Base-by-base conservation (phyloP, 306 rosid genomes). In the Cicer bijugum region DNA sequence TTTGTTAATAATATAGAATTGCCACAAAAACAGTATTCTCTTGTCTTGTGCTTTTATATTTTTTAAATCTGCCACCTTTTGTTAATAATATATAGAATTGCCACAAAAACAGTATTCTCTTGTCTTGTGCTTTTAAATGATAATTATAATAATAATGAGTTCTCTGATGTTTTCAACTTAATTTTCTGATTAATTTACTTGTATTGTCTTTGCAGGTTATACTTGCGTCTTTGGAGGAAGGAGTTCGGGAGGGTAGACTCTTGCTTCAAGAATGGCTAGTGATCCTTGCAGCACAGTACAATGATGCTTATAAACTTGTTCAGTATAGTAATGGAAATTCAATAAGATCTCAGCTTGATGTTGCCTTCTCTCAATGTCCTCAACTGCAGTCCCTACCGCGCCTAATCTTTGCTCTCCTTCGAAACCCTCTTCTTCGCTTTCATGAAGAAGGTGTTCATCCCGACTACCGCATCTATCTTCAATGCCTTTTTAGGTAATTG, bases 361-460 rank as follows among this genome's bases (percentile, higher is more conserved):
- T 87, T 70, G 72, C 92, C 9, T 94, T 94, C 86, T 88, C 94
- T 63, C 98, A 94, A 71, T 94, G 97, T 81, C 96, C 97, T 46
- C 89, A 94, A 69, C 76, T 94, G 81, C 97, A 88, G 90, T 82
- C 91, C 64, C 82, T 94, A 42, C 90, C 96, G 0, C 96, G 98
- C 69, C 64, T 94, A 74, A 88, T 94, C 59, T 94, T 94, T 82
- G 98, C 97, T 71, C 86, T 94, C 78, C 96, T 91, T 76, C 84
- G 97, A 68, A 94, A 86, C 82, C 96, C 98, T 75, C 91, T 94
- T 75, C 98, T 94, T 50, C 91, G 89, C 56, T 84, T 91, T 62
- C 97, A 94, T 33, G 98, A 94, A 84, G 98, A 93, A 85, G 98
- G 98, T 14, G 91, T 94, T 64, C 98, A 94, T 78, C 98, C 97